Evolutionary conservation across 2,329 filamentous ascomycete genomes (phyloP), one percentile per base, ranked within the genome.

Genomic region (Sarocladium kiliense): DNA sequence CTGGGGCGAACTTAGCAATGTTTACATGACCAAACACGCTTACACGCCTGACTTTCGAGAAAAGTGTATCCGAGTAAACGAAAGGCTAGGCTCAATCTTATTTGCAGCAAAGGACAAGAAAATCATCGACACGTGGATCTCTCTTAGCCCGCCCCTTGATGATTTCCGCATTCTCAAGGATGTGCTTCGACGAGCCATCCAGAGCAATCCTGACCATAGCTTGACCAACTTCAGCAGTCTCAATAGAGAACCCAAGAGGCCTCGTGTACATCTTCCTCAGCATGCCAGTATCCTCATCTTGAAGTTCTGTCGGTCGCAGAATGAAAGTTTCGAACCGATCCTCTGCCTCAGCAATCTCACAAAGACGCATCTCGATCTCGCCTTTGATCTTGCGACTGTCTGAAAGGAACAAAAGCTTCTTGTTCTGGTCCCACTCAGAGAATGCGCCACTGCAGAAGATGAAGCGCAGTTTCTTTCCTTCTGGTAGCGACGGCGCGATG

Each of bases 391-490:
- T 67, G 27, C 71, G 66, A 2, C 68, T 64, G 25, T 75, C 71
- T n/a, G 61, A 58, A 49, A 72, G 59, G 58, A 74, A 73, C 6
- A 76, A 62, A 10, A 60, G 55, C 58, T 71, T 71, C 23, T 71
- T 71, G 23, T 64, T 57, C 53, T 69, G 67, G 42, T 70, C 63
- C 60, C 65, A 66, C 53, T 71, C 68, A 12, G 66, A 61, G 25
- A 61, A 65, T 57, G 63, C 67, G 53, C 67, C 68, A 63, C 73
- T 75, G 66, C 71, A 74, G 54, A 73, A 73, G 44, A 77, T 61
- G 59, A 77, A 76, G 54, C 68, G 71, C 59, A 77, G 75, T 53
- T 65, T 69, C 23, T 63, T 64, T 14, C 62, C 65, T 3, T 59
- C 55, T 3, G 68, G 64, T 2, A 66, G 59, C 47, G 64, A 62